A percentile compares a stretch with the other conserved stretches of the same genome.
Conservation (phyloP, 805 yeast species). For the Candida ipomoeae region DNA sequence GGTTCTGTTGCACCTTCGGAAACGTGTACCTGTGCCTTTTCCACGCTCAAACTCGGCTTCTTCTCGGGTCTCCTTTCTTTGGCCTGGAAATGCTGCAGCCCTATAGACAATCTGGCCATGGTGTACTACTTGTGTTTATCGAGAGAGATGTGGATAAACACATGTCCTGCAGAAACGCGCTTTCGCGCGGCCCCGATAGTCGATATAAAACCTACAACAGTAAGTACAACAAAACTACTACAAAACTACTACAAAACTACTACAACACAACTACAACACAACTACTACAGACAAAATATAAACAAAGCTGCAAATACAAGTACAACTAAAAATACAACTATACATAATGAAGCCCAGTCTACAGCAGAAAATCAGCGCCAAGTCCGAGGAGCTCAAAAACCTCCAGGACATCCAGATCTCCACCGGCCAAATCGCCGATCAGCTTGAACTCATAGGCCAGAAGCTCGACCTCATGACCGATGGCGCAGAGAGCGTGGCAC, state of each 20-base stretch:
- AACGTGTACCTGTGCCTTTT: neutral
- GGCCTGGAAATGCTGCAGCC: conserved; percentile 12
- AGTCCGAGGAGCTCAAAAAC: conserved; percentile 48
- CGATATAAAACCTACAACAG: neutral
- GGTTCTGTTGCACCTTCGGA: neutral
- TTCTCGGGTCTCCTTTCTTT: conserved; percentile 2
- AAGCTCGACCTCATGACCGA: conserved; percentile 47
- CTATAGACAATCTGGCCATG: conserved; percentile 16
- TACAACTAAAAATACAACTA: too few species aligned
- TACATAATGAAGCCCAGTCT: conserved; percentile 9
- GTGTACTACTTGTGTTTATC: conserved; percentile 1
- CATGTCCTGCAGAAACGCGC: neutral
- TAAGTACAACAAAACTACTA: too few species aligned
- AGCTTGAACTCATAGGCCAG: conserved; percentile 46
- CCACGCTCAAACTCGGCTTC: neutral
- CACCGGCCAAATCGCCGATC: conserved; percentile 42
- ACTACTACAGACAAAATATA: too few species aligned
- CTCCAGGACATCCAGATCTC: conserved; percentile 45
- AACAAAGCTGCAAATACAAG: too few species aligned
- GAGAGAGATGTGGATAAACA: conserved; percentile 2
- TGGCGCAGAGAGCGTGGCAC: conserved; percentile 59
- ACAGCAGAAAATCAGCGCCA: conserved; percentile 37
- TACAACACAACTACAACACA: too few species aligned
- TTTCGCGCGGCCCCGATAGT: neutral
- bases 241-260: too few species aligned